These are phyloP conservation scores for Pyrenophora graminea DNA, from an alignment of 2,329 filamentous ascomycete species.

Conservation along the genomic window DNA sequence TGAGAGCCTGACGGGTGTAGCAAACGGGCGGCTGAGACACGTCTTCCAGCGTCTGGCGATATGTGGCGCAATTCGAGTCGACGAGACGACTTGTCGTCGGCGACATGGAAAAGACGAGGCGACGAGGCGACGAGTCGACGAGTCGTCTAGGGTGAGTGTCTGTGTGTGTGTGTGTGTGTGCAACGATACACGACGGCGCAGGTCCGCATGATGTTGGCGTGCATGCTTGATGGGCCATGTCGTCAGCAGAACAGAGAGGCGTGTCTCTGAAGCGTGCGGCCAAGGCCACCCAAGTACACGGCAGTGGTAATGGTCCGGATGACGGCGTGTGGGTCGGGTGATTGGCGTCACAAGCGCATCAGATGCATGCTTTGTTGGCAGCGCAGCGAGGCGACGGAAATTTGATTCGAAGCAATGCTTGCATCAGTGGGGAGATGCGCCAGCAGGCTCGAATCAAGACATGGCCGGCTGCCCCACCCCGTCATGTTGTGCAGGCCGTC, in stretches of 20 bases:
- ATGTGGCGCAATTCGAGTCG: conserved; percentile 9
- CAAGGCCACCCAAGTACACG: conserved; percentile 33
- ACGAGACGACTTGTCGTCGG: conserved; percentile 10
- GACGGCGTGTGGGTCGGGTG: conserved; percentile 24
- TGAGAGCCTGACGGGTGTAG: background rate
- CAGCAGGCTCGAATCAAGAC: conserved; percentile 33
- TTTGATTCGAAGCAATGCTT: conserved; percentile 30
- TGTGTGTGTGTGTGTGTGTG: conserved; percentile 26
- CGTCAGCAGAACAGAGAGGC: conserved; percentile 23
- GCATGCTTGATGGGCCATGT: conserved; percentile 17
- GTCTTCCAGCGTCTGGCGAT: conserved; percentile 17
- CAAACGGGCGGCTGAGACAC: conserved; percentile 7
- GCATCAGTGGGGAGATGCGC: conserved; percentile 28
- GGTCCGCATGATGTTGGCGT: conserved; percentile 27
- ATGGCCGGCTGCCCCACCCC: conserved; percentile 24
- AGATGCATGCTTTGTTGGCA: conserved; percentile 45
- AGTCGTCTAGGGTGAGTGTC: conserved; percentile 23
- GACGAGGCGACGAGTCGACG: conserved; percentile 21
- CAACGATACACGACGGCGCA: conserved; percentile 28
- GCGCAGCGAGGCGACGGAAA: conserved; percentile 29
- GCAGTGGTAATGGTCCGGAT: conserved; percentile 31
- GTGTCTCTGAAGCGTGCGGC: conserved; percentile 15
- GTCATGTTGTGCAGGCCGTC: conserved; percentile 23
- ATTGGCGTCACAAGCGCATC: conserved; percentile 40
- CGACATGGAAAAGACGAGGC: conserved; percentile 12